Evolutionary conservation across 148 eudicot species (phyloP).

Genomic region (Rhododendron simsii): DNA sequence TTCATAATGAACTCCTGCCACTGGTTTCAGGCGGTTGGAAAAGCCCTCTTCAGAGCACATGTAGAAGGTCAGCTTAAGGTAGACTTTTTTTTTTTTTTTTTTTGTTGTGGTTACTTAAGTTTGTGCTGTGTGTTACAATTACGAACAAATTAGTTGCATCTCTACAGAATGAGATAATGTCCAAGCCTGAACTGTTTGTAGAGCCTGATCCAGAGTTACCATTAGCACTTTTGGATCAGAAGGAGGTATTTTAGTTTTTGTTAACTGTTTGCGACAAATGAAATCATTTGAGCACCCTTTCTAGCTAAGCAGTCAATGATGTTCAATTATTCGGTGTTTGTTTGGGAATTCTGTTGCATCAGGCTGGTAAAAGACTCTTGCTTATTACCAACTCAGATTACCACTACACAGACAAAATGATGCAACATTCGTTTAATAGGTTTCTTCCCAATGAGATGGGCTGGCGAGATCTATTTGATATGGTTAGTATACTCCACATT

Average conservation of each 20-base stretch:
- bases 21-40: constrained; percentile 85
- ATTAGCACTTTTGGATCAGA: constrained; percentile 90
- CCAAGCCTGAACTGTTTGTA: constrained; percentile 89
- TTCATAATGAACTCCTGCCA: constrained; percentile 8
- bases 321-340: constrained; percentile 9
- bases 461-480: constrained; percentile 95
- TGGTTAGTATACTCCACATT: constrained; percentile 40
- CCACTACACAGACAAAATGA: constrained; percentile 90
- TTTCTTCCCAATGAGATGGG: constrained; percentile 91
- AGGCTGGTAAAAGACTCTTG: constrained; percentile 93
- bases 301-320: neutral
- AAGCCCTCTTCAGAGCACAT: constrained; percentile 97
- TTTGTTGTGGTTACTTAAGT: neutral
- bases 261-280: neutral
- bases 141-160: constrained; percentile 14
- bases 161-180: constrained; percentile 93
- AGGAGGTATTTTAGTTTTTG: constrained; percentile 47
- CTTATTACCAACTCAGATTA: constrained; percentile 92
- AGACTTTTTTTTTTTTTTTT: constrained; percentile 7
- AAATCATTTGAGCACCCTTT: neutral
- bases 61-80: constrained; percentile 99
- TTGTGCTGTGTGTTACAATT: neutral
- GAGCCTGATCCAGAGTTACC: constrained; percentile 98
- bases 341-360: constrained; percentile 20
- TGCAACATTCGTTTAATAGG: constrained; percentile 90